Evolutionary conservation across 257 asterid genomes (phyloP), one percentile per base, ranked within the genome.

Genomic region (Solanum lycopersicoides): DNA sequence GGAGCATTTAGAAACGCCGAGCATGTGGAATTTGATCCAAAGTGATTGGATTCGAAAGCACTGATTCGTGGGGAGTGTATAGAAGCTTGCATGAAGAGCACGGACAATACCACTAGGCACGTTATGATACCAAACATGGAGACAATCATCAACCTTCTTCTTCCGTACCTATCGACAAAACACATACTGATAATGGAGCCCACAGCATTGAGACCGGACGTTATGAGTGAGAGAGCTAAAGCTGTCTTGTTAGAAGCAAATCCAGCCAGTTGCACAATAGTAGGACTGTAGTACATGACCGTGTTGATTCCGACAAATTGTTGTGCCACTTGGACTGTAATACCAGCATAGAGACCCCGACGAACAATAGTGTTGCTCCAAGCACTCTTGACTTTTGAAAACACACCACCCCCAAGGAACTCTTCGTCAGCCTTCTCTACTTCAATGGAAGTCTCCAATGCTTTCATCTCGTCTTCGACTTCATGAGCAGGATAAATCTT

Each of bases 271-370:
- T 95, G 98, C 21, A 95, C 93, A 11, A 95, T 95, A 3, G 98
- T 93, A 20, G 98, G 98, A 83, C 98, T 95, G 28, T 95, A 95
- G 90, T 95, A 95, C 98, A 95, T 95, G 66, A 95, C 98, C 0
- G 98, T 95, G 92, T 95, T 95, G 72, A 95, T 95, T 72, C 98
- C 98, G 9, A 95, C 98, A 60, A 95, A 94, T 73, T 95, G 98
- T 56, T 94, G 98, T 72, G 95, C 98, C 15, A 96, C 95, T 90
- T 96, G 98, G 16, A 94, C 97, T 0, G 98, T 92, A 37, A 96
- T 75, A 6, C 98, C 99, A 0, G 99, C 98, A 9, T 93, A 94
- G 15, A 96, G 95, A 9, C 98, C 99, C 84, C 98, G 88, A 2
- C 98, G 98, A 7, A 95, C 94, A 12, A 94, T 93, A 0, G 45